A percentile compares a stretch with the other conserved stretches of the same genome.
Conservation (phyloP, 2,329 filamentous ascomycete species). For the Aspergillus unguis region DNA sequence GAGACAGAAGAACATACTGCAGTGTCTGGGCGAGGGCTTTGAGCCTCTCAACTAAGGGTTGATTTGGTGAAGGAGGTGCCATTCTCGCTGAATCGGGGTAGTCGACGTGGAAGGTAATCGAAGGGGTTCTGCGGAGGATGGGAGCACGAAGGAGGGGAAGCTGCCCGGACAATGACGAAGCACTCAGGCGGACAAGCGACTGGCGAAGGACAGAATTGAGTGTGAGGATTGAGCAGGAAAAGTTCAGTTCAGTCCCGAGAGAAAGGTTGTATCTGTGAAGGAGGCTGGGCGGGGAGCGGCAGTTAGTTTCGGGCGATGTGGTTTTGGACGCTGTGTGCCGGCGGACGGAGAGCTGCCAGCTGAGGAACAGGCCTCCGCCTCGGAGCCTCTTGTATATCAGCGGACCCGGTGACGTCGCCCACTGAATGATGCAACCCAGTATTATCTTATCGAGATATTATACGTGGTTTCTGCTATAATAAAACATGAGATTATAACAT, state of each 20-base stretch:
- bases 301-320: conserved; percentile 6
- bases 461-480: background rate
- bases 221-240: conserved; percentile 16
- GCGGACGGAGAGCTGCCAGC: conserved; percentile 3
- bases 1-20: conserved; percentile 65
- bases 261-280: conserved; percentile 8
- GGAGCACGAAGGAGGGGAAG: background rate
- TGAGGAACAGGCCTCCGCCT: background rate
- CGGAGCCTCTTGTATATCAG: conserved; percentile 4
- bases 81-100: conserved; percentile 39
- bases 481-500: no score
- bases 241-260: background rate
- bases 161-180: conserved; percentile 2
- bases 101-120: conserved; percentile 6
- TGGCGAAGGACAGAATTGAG: conserved; percentile 5
- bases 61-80: conserved; percentile 67
- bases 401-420: conserved; percentile 7
- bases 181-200: background rate
- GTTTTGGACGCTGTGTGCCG: conserved; percentile 8
- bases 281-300: conserved; percentile 20
- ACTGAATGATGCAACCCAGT: conserved; percentile 1
- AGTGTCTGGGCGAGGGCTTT: conserved; percentile 79
- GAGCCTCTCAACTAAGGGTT: conserved; percentile 72
- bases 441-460: conserved; percentile 5
- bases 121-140: conserved; percentile 1